phyloP scores from a whole-genome alignment of 768 basidiomycete genomes.

The Termitomyces sp. region DNA sequence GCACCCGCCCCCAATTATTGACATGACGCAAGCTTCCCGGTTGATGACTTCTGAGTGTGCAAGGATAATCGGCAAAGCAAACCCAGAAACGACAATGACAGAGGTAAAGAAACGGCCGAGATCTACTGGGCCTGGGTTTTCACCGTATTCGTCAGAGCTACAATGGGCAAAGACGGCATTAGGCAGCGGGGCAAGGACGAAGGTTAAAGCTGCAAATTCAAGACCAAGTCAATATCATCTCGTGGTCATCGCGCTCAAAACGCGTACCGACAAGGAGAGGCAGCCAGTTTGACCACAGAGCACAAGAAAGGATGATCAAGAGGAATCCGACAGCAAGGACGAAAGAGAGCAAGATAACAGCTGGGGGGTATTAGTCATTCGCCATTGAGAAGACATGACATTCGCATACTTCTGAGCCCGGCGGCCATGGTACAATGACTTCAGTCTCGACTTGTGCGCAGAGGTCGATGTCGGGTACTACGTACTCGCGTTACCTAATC shows the following conservation, averaged over 20 bases:
- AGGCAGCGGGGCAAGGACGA: constrained; percentile 92
- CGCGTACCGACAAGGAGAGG: constrained; percentile 90
- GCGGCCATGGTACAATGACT: constrained; percentile 44
- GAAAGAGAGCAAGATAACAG: constrained; percentile 94
- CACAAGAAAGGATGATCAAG: constrained; percentile 95
- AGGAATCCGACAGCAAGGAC: constrained; percentile 97
- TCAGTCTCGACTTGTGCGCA: not conserved
- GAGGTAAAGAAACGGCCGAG: constrained; percentile 94
- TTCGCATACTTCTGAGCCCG: constrained; percentile 62
- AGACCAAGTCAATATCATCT: not conserved
- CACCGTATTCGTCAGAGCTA: constrained; percentile 83
- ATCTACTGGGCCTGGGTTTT: constrained; percentile 68
- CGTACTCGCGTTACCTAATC: constrained; percentile 4
- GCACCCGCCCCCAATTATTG: constrained; percentile 87
- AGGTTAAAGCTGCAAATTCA: constrained; percentile 62
- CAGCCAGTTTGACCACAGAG: constrained; percentile 94
- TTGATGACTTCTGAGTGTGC: constrained; percentile 88
- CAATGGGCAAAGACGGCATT: constrained; percentile 95
- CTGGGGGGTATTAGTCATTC: constrained; percentile 31
- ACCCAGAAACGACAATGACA: constrained; percentile 86
- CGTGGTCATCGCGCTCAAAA: not conserved
- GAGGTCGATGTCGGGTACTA: not conserved
- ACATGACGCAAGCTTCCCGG: constrained; percentile 86
- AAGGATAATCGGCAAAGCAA: constrained; percentile 87
- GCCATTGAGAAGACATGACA: not conserved